Evolutionary conservation across 345 rosid genomes (phyloP).

Genomic region (Brassica cretica): DNA sequence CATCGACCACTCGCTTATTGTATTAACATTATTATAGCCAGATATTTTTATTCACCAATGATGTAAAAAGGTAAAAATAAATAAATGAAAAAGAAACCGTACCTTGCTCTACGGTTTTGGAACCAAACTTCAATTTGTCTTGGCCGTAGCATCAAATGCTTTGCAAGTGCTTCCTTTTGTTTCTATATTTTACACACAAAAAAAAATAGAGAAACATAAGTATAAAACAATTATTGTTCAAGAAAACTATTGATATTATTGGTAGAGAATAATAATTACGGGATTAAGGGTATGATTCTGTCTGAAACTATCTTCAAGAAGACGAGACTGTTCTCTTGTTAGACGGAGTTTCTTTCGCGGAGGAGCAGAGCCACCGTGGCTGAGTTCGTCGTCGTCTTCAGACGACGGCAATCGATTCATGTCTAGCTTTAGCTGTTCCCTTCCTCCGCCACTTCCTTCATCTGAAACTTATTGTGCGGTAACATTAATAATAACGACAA

Average conservation of each 20-base stretch:
- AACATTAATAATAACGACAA: neutral
- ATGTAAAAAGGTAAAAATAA: conserved; percentile 10
- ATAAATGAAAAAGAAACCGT: conserved; percentile 26
- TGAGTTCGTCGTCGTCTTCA: conserved; percentile 38
- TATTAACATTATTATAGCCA: conserved; percentile 22
- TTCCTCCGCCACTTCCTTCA: conserved; percentile 53
- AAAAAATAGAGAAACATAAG: neutral
- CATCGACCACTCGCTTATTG: conserved; percentile 22
- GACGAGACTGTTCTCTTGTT: conserved; percentile 88
- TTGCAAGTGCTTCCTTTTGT: conserved; percentile 87
- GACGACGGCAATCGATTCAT: conserved; percentile 39
- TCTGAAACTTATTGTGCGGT: conserved; percentile 50
- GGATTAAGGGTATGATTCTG: conserved; percentile 86
- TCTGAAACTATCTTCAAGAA: conserved; percentile 94
- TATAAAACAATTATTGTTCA: neutral
- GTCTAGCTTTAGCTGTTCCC: conserved; percentile 40
- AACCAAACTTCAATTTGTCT: conserved; percentile 99
- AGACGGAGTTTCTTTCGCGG: conserved; percentile 93
- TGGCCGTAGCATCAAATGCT: conserved; percentile 75
- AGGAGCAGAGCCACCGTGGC: conserved; percentile 54
- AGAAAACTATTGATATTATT: neutral
- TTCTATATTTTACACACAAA: conserved; percentile 48
- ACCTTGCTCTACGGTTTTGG: conserved; percentile 99
- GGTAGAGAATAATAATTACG: conserved; percentile 35
- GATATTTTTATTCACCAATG: conserved; percentile 27